Percentiles rank a stretch among this genome's conserved stretches.
phyloP scores from a whole-genome alignment of 164 flowering plant genomes.

The Annona squamosa region DNA sequence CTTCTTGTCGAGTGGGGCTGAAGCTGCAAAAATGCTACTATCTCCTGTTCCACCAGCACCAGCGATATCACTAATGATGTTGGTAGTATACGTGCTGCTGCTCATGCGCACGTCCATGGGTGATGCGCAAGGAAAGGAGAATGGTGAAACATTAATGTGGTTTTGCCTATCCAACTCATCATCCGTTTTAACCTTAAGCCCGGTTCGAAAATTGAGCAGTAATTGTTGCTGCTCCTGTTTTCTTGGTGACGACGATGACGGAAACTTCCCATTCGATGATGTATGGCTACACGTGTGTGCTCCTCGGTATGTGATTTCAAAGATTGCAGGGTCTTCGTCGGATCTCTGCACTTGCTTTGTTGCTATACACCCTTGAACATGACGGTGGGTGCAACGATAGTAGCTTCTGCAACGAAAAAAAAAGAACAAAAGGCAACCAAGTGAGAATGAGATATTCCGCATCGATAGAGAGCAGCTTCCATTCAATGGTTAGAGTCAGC shows the following conservation, averaged over 20 bases:
- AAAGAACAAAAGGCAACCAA: background rate
- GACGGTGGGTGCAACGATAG: conserved; percentile 80
- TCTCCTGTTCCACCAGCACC: conserved; percentile 9
- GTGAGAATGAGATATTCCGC: no score
- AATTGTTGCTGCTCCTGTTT: conserved; percentile 16
- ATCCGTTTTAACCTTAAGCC: conserved; percentile 35
- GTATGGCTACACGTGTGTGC: conserved; percentile 55
- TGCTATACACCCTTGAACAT: conserved; percentile 63
- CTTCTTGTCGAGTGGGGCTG: background rate
- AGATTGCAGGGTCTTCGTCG: conserved; percentile 61
- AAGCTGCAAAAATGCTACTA: conserved; percentile 17
- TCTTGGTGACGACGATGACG: conserved; percentile 5
- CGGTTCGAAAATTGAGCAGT: conserved; percentile 24
- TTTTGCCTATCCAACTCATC: conserved; percentile 25
- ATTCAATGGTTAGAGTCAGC: no score
- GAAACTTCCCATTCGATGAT: conserved; percentile 3
- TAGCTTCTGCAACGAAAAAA: conserved; percentile 62
- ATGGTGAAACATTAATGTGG: conserved; percentile 11
- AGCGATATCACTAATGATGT: background rate
- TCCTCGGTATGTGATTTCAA: conserved; percentile 76
- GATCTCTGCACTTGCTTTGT: conserved; percentile 93
- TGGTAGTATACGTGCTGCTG: background rate
- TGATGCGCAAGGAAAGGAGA: conserved; percentile 33
- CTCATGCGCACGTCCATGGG: background rate
- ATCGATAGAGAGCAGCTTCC: no score